phyloP scores from a whole-genome alignment of 257 asterid species.

The Solanum raphanifolium region DNA sequence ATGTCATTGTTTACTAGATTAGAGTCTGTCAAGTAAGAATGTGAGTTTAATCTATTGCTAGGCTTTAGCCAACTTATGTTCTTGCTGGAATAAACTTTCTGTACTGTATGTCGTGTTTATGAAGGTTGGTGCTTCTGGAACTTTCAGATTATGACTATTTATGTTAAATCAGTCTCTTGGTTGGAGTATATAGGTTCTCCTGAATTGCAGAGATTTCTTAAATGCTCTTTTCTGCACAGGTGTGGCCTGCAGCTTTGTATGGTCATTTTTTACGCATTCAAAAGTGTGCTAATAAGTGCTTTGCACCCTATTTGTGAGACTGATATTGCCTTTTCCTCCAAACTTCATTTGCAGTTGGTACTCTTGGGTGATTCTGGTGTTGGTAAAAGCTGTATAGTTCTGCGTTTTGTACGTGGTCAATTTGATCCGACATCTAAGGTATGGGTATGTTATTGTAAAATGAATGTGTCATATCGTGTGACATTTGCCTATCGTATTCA shows the following conservation, averaged over 20 bases:
- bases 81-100: background rate
- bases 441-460: background rate
- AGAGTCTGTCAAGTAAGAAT: background rate
- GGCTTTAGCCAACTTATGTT: background rate
- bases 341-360: conserved; percentile 58
- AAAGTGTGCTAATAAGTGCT: background rate
- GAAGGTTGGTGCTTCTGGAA: background rate
- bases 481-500: background rate
- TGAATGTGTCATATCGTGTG: background rate
- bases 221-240: background rate
- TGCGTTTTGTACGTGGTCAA: conserved; percentile 96
- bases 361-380: conserved; percentile 97
- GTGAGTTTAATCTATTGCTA: background rate
- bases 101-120: background rate
- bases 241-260: background rate
- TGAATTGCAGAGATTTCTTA: background rate
- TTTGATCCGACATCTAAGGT: conserved; percentile 98
- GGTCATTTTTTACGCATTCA: background rate
- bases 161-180: background rate
- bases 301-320: conserved; percentile 6
- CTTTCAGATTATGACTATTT: background rate
- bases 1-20: background rate
- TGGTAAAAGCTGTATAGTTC: conserved; percentile 98
- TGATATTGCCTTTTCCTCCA: background rate
- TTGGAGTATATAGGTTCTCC: background rate